Conservation (phyloP, 2,329 filamentous ascomycete species). For the Botrytis cinerea region DNA sequence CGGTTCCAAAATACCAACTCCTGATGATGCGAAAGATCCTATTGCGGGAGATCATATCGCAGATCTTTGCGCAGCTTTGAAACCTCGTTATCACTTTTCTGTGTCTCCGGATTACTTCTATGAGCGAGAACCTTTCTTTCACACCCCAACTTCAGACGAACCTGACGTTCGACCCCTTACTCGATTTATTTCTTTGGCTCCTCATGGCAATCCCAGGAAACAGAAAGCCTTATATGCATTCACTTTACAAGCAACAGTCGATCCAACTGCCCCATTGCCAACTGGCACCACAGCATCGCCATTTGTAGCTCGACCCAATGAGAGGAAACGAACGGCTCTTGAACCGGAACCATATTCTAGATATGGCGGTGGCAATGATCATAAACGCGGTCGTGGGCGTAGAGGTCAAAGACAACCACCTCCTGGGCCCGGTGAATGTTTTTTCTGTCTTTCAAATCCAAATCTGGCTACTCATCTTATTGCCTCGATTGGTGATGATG, state of each 20-base stretch:
- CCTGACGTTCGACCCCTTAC: constrained; percentile 66
- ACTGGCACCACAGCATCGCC: constrained; percentile 75
- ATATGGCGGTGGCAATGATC: constrained; percentile 51
- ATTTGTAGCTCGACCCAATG: constrained; percentile 54
- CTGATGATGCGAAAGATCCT: constrained; percentile 53
- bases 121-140: constrained; percentile 91
- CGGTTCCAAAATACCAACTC: constrained; percentile 65
- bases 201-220: constrained; percentile 73
- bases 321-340: constrained; percentile 58
- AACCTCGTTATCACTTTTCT: constrained; percentile 90
- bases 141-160: constrained; percentile 55
- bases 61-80: constrained; percentile 75
- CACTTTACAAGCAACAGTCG: constrained; percentile 64
- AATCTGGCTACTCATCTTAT: constrained; percentile 85
- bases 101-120: constrained; percentile 66
- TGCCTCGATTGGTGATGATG: constrained; percentile 81
- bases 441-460: constrained; percentile 91
- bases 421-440: constrained; percentile 77
- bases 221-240: constrained; percentile 83
- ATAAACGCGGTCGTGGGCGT: constrained; percentile 50
- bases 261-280: constrained; percentile 62
- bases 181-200: constrained; percentile 85
- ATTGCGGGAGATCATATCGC: constrained; percentile 67
- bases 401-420: constrained; percentile 55
- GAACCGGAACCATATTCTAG: constrained; percentile 54